Base-by-base conservation (phyloP, 441 rosid genomes). In the Capsella rubella region DNA sequence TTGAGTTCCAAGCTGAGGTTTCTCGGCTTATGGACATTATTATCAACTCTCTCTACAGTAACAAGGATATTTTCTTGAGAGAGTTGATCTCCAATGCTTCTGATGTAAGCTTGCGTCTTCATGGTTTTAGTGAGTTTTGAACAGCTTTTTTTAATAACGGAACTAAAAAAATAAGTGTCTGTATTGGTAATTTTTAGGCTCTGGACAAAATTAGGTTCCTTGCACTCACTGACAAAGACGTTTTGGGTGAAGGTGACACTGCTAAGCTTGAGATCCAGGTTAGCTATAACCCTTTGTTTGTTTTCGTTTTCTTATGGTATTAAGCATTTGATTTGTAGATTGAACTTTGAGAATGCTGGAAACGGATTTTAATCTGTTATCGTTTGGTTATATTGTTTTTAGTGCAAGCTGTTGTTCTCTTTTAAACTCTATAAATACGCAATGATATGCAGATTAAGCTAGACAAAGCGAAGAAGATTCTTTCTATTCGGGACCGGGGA, bases 181-280 rank as follows among this genome's bases (percentile, higher is more conserved):
- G 21, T 54, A 47, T 61, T 73, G 13, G 60, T 54, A 0, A n/a
- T 5, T 40, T 10, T 35, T 9, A 95, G 99, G 98, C 97, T 2
- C 79, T 95, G 61, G 98, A 92, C 82, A 95, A 92, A 83, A 92
- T 92, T 31, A 85, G 99, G 72, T 95, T 95, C 90, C 96, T 95
- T 18, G 76, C 99, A 27, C 90, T 90, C 42, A 90, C 98, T 9
- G 99, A 95, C 40, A 92, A 92, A 77, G 98, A 92, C 45, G 84
- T 92, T 61, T 74, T 95, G 80, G 98, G 99, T 21, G 98, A 92
- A 82, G 99, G 98, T n/a, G 99, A 92, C 50, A 74, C 79, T 61
- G 39, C 96, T 54, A 95, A 92, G 91, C 99, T 95, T 60, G 98
- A 90, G 78, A 95, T 95, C 76, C 93, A 90, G 98, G 99, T 92